These are phyloP conservation scores for Colletotrichum simmondsii DNA, from an alignment of 2,329 filamentous ascomycete species.

Conservation along the genomic window DNA sequence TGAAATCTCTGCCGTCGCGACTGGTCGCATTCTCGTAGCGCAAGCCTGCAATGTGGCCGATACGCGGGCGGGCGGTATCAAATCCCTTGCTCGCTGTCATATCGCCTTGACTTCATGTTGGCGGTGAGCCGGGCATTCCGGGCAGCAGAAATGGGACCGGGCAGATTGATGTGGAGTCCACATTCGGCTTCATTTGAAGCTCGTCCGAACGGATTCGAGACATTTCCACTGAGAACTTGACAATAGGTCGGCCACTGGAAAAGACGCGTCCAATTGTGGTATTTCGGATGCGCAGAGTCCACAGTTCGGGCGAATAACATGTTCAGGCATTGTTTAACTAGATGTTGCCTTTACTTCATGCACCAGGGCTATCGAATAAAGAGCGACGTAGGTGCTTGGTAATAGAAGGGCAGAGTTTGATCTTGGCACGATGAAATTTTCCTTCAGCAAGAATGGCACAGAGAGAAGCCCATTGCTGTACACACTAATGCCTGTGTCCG, in stretches of 20 bases:
- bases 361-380: conserved; percentile 49
- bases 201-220: neutral
- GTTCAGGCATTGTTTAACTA: neutral
- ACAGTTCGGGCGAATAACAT: neutral
- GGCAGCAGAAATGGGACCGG: neutral
- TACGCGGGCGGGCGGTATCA: conserved; percentile 7
- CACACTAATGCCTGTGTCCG: conserved; percentile 64
- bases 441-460: conserved; percentile 67
- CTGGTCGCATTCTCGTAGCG: neutral
- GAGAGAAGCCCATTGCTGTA: conserved; percentile 65
- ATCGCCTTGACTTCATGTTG: neutral
- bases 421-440: conserved; percentile 67
- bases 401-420: conserved; percentile 60
- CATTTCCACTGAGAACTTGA: neutral
- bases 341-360: conserved; percentile 67
- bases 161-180: conserved; percentile 15
- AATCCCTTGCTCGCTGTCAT: neutral
- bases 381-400: conserved; percentile 64
- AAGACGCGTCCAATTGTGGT: neutral
- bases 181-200: conserved; percentile 9
- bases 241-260: neutral
- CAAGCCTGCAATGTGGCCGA: neutral
- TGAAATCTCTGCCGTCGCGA: conserved; percentile 16
- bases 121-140: conserved; percentile 27
- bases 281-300: neutral